These are phyloP conservation scores for Casuarina cunninghamiana DNA, from an alignment of 306 rosid genomes.

Conservation along the genomic window DNA sequence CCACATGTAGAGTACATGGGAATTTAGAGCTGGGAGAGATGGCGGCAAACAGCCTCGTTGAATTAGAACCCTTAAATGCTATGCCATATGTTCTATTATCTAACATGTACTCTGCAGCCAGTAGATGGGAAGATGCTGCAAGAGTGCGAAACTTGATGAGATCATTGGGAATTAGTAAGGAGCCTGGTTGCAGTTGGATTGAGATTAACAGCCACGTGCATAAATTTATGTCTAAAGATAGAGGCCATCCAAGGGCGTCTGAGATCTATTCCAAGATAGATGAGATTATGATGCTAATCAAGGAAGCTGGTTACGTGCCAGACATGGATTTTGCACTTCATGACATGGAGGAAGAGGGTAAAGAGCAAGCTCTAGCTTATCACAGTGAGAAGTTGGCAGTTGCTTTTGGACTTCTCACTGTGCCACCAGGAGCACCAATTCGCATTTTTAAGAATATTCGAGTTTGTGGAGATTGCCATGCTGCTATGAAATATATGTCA, in stretches of 20 bases:
- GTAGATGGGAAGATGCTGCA: slow-evolving; percentile 72
- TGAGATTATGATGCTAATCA: slow-evolving; percentile 57
- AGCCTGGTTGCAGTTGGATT: slow-evolving; percentile 89
- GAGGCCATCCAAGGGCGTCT: slow-evolving; percentile 61
- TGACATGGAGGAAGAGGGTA: slow-evolving; percentile 79
- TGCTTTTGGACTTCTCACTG: slow-evolving; percentile 72
- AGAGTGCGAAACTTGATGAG: slow-evolving; percentile 70
- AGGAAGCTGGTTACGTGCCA: slow-evolving; percentile 73
- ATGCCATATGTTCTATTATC: slow-evolving; percentile 76
- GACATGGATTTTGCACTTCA: slow-evolving; percentile 77
- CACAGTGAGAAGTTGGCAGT: slow-evolving; percentile 85
- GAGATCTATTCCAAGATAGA: slow-evolving; percentile 72
- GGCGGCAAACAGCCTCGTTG: slow-evolving; percentile 66
- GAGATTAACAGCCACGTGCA: slow-evolving; percentile 66
- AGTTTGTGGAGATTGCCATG: slow-evolving; percentile 92
- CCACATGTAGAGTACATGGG: slow-evolving; percentile 81
- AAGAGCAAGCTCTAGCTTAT: slow-evolving; percentile 66
- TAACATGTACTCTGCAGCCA: slow-evolving; percentile 72
- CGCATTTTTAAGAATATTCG: slow-evolving; percentile 82
- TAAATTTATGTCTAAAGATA: slow-evolving; percentile 76
- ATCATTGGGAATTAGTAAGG: slow-evolving; percentile 75
- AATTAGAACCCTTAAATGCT: slow-evolving; percentile 64
- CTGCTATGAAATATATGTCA: slow-evolving; percentile 77
- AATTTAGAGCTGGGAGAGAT: slow-evolving; percentile 74
- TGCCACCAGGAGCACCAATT: slow-evolving; percentile 59